These are phyloP conservation scores for Emergomyces africanus DNA, from an alignment of 2,329 filamentous ascomycete species.

Conservation along the genomic window DNA sequence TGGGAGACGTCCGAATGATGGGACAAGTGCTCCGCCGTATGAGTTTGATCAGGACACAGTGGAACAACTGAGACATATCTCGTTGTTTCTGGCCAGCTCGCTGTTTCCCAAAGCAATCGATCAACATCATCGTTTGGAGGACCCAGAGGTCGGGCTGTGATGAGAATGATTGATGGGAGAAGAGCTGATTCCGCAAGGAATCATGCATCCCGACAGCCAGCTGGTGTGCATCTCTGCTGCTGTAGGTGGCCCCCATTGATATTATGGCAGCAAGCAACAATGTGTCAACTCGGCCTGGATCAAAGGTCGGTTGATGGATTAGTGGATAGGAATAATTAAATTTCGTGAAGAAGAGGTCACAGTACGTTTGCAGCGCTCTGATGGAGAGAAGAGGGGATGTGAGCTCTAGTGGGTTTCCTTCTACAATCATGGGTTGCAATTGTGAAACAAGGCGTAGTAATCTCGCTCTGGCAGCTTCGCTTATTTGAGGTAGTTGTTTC, in stretches of 20 bases:
- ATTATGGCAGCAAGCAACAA: conserved; percentile 43
- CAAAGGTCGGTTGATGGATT: conserved; percentile 46
- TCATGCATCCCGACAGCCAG: conserved; percentile 51
- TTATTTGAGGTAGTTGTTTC: conserved; percentile 15
- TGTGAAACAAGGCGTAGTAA: conserved; percentile 41
- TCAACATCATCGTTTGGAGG: conserved; percentile 47
- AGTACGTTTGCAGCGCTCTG: conserved; percentile 41
- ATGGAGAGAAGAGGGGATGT: conserved; percentile 42
- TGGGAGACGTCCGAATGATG: conserved; percentile 27
- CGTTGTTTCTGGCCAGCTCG: conserved; percentile 50
- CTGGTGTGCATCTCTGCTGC: conserved; percentile 45
- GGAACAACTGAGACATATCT: conserved; percentile 50
- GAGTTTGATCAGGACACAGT: conserved; percentile 42
- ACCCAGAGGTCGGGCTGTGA: conserved; percentile 49
- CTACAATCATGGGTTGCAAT: conserved; percentile 36
- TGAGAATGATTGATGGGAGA: conserved; percentile 44
- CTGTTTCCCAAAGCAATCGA: conserved; percentile 53
- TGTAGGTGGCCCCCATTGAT: conserved; percentile 50
- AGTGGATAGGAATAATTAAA: conserved; percentile 51
- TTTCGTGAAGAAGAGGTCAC: conserved; percentile 46
- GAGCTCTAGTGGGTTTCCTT: conserved; percentile 34
- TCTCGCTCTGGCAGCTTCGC: conserved; percentile 22
- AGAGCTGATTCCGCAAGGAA: conserved; percentile 46
- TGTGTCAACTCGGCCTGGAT: conserved; percentile 37
- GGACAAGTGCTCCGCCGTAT: conserved; percentile 43